These are phyloP conservation scores for Sporisorium sorghi DNA, from an alignment of 1,284 basidiomycete genomes.

Conservation along the genomic window DNA sequence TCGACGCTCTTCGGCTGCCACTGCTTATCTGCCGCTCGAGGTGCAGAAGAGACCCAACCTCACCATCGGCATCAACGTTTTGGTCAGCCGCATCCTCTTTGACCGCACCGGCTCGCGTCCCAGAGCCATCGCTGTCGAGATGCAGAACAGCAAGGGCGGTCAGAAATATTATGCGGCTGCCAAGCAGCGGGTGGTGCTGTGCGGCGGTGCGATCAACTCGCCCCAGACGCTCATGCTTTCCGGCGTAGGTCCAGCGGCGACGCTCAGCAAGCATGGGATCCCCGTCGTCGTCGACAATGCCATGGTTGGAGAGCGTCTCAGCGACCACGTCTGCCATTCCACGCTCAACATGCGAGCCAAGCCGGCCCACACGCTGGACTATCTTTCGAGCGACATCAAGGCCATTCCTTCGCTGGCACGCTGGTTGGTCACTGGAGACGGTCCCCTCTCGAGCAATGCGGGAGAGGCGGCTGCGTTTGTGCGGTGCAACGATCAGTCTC, in stretches of 20 bases:
- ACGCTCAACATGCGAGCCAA: slow-evolving; percentile 36
- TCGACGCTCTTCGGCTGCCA: slow-evolving; percentile 54
- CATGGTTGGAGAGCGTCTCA: slow-evolving; percentile 56
- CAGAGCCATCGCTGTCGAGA: slow-evolving; percentile 53
- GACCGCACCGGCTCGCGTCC: slow-evolving; percentile 46
- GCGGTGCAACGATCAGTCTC: slow-evolving; percentile 62
- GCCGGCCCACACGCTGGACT: slow-evolving; percentile 45
- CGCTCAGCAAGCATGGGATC: slow-evolving; percentile 49
- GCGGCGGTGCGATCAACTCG: slow-evolving; percentile 59
- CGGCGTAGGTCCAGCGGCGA: slow-evolving; percentile 73
- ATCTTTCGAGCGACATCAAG: slow-evolving; percentile 38
- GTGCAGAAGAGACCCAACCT: slow-evolving; percentile 55
- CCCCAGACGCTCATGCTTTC: slow-evolving; percentile 79
- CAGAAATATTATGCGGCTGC: slow-evolving; percentile 48
- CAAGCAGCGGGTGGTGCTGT: slow-evolving; percentile 73
- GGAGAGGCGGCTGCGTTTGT: slow-evolving; percentile 68
- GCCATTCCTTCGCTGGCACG: slow-evolving; percentile 32
- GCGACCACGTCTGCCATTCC: slow-evolving; percentile 60
- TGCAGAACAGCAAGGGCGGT: slow-evolving; percentile 46
- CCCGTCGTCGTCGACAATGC: slow-evolving; percentile 44
- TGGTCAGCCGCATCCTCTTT: slow-evolving; percentile 54
- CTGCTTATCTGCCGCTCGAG: slow-evolving; percentile 52
- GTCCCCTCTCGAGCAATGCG: slow-evolving; percentile 46
- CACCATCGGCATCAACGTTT: slow-evolving; percentile 53
- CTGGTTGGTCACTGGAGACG: slow-evolving; percentile 52